Percentiles rank a stretch among this genome's conserved stretches.
phyloP scores from a whole-genome alignment of 805 yeast genomes.

The Candida pseudoglaebosa region DNA sequence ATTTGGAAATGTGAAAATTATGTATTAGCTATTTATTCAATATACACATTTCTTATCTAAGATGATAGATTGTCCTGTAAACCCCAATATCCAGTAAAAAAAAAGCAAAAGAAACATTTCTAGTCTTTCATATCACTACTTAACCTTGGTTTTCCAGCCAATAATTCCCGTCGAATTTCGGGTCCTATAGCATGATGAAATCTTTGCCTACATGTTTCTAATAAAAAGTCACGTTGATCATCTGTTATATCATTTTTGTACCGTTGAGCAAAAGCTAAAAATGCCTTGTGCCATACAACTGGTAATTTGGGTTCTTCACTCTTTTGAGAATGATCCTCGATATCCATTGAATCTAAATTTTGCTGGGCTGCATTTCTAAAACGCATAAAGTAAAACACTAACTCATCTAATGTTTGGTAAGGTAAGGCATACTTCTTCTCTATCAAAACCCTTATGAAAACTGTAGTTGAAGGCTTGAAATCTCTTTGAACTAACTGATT shows the following conservation, averaged over 20 bases:
- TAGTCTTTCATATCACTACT: constrained; percentile 9
- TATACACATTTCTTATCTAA: no score
- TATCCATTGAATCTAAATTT: constrained; percentile 25
- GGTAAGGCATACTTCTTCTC: constrained; percentile 97
- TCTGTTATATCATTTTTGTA: constrained; percentile 98
- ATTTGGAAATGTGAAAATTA: constrained; percentile 11
- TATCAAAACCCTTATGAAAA: constrained; percentile 80
- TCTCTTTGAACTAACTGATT: constrained; percentile 76
- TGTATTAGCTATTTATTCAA: neutral
- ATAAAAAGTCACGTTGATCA: constrained; percentile 91
- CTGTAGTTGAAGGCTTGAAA: constrained; percentile 83
- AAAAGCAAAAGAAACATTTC: no score
- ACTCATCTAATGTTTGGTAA: constrained; percentile 90
- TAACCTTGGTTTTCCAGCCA: constrained; percentile 74
- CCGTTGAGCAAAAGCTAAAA: constrained; percentile 89
- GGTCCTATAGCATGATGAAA: constrained; percentile 87
- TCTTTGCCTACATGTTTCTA: constrained; percentile 88
- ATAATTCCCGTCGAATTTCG: constrained; percentile 87
- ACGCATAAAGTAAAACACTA: constrained; percentile 90
- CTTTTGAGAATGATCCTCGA: constrained; percentile 32
- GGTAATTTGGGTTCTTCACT: constrained; percentile 64
- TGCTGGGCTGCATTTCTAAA: constrained; percentile 63
- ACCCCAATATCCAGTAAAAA: no score
- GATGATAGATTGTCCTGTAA: constrained; percentile 7
- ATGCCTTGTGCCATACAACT: constrained; percentile 96